A percentile compares a stretch with the other conserved stretches of the same genome.
These are phyloP conservation scores for Xylaria sp. DNA, from an alignment of 2,329 filamentous ascomycete genomes.

Conservation along the genomic window DNA sequence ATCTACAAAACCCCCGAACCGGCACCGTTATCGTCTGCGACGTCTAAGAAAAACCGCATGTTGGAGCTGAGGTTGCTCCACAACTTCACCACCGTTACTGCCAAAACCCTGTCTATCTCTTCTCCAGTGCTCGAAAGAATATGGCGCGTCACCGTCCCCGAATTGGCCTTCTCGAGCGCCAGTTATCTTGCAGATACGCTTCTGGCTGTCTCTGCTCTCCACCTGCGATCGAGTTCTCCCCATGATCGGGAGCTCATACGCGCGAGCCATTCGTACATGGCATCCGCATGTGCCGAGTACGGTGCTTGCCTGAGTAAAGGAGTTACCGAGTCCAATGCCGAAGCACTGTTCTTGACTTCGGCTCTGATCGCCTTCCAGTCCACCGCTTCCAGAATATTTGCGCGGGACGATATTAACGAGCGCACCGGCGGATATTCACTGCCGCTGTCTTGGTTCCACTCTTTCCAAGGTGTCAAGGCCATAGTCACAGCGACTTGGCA, in stretches of 20 bases:
- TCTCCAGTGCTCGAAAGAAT: conserved; percentile 48
- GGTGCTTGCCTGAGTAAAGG: conserved; percentile 51
- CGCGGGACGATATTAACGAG: conserved; percentile 47
- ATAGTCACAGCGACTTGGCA: conserved; percentile 60
- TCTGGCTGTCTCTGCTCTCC: conserved; percentile 58
- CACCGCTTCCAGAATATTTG: conserved; percentile 57
- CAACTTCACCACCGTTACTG: conserved; percentile 57
- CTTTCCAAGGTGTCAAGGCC: conserved; percentile 62
- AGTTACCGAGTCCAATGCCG: conserved; percentile 54
- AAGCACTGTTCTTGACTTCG: conserved; percentile 57
- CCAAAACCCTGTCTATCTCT: conserved; percentile 53
- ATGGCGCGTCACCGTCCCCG: conserved; percentile 56
- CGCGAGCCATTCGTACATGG: conserved; percentile 61
- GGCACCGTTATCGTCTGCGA: conserved; percentile 34
- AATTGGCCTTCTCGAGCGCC: conserved; percentile 54
- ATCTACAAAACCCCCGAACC: conserved; percentile 34
- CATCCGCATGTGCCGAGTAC: conserved; percentile 57
- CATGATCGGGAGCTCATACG: conserved; percentile 56
- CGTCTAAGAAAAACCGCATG: conserved; percentile 40
- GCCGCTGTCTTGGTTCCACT: conserved; percentile 61
- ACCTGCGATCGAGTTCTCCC: conserved; percentile 52
- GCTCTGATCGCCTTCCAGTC: conserved; percentile 63
- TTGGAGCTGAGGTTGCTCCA: conserved; percentile 60
- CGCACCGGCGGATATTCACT: conserved; percentile 46
- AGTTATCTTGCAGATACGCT: conserved; percentile 59